Conservation (phyloP, 768 basidiomycete species). For the Russula vinacea region DNA sequence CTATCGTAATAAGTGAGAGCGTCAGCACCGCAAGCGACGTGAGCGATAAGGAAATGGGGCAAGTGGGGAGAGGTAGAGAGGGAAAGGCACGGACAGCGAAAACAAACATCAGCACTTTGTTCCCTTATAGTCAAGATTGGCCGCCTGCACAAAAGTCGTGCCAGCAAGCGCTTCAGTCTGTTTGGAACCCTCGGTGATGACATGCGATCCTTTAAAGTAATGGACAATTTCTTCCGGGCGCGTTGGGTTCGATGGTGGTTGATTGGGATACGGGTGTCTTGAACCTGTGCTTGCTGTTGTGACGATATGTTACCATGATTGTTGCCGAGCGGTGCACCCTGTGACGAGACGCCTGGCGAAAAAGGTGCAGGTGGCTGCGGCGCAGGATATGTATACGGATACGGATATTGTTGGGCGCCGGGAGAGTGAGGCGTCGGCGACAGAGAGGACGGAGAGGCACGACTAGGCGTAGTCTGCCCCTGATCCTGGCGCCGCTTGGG, state of each 20-base stretch:
- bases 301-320: slow-evolving; percentile 13
- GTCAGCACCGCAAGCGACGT: slow-evolving; percentile 5
- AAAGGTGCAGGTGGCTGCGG: slow-evolving; percentile 26
- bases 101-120: slow-evolving; percentile 56
- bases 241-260: slow-evolving; percentile 16
- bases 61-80: background rate
- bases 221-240: slow-evolving; percentile 43
- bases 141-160: slow-evolving; percentile 54
- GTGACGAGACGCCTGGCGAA: slow-evolving; percentile 6
- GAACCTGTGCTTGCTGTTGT: slow-evolving; percentile 11
- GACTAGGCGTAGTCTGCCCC: slow-evolving; percentile 16
- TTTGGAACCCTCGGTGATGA: slow-evolving; percentile 50
- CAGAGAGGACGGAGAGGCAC: slow-evolving; percentile 28
- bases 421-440: slow-evolving; percentile 30
- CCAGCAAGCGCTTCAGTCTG: slow-evolving; percentile 55
- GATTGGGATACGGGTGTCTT: slow-evolving; percentile 20
- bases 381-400: slow-evolving; percentile 30
- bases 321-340: slow-evolving; percentile 9
- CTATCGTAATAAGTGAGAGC: slow-evolving; percentile 37
- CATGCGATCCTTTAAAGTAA: slow-evolving; percentile 38
- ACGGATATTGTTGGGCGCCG: slow-evolving; percentile 27
- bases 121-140: slow-evolving; percentile 55
- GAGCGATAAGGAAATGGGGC: slow-evolving; percentile 13
- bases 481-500: slow-evolving; percentile 22
- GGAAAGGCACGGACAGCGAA: slow-evolving; percentile 50